phyloP scores from a whole-genome alignment of 192 early-diverging fungal genomes.

The Coemansia aciculifera region DNA sequence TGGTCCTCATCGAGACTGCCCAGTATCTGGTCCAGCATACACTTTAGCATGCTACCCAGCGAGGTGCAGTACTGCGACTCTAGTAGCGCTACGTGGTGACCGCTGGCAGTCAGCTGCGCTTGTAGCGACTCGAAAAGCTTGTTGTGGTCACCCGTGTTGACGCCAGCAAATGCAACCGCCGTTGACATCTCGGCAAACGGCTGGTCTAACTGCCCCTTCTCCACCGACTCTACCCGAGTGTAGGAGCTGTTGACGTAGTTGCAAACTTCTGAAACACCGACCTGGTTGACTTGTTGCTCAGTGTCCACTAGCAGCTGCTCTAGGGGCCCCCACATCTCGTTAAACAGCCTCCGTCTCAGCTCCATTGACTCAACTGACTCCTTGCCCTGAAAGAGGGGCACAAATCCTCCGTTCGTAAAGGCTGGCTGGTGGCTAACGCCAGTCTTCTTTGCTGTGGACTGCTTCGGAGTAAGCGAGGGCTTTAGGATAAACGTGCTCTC shows the following conservation, averaged over 20 bases:
- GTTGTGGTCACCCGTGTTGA: constrained; percentile 75
- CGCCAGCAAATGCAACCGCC: constrained; percentile 70
- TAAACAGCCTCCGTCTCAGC: constrained; percentile 55
- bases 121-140: constrained; percentile 69
- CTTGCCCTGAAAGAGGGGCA: constrained; percentile 58
- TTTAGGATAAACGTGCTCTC: constrained; percentile 55
- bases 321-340: constrained; percentile 58
- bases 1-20: constrained; percentile 3
- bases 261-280: constrained; percentile 58
- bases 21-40: constrained; percentile 72
- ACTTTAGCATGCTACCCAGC: constrained; percentile 61
- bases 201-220: constrained; percentile 48
- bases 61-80: constrained; percentile 70
- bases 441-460: constrained; percentile 2
- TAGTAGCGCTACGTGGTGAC: constrained; percentile 62
- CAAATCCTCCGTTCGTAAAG: constrained; percentile 57
- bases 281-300: constrained; percentile 59
- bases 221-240: constrained; percentile 23
- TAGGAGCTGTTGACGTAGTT: constrained; percentile 64
- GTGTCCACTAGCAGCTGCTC: constrained; percentile 36
- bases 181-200: constrained; percentile 71
- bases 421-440: constrained; percentile 8
- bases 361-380: constrained; percentile 59
- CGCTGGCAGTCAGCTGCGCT: constrained; percentile 24
- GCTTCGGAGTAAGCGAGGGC: constrained; percentile 12